Conservation (phyloP, 164 flowering plant genomes). For the Magnolia kwangsiensis region DNA sequence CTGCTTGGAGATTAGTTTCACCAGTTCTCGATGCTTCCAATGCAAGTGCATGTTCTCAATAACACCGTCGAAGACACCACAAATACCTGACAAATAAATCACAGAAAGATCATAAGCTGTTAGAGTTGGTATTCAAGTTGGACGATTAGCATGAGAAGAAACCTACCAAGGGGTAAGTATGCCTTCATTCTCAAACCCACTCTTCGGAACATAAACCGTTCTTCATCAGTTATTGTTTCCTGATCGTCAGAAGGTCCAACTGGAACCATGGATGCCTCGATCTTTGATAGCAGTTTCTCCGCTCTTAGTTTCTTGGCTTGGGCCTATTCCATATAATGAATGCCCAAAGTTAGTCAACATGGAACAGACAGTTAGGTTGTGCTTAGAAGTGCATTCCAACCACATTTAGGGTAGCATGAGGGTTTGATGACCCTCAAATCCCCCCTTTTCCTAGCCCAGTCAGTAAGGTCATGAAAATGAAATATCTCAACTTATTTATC, state of each 20-base stretch:
- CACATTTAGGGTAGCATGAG: not conserved
- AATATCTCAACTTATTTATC: not conserved
- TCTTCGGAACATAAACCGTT: slow-evolving; percentile 80
- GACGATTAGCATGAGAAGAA: not conserved
- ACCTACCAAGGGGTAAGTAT: slow-evolving; percentile 86
- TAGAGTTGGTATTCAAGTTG: not conserved
- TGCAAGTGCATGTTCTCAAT: slow-evolving; percentile 98
- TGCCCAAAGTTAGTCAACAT: slow-evolving; percentile 4
- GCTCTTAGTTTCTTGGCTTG: slow-evolving; percentile 83
- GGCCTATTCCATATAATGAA: slow-evolving; percentile 49
- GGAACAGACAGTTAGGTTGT: not conserved
- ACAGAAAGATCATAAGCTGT: not conserved
- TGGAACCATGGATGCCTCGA: slow-evolving; percentile 85
- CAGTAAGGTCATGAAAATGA: not conserved
- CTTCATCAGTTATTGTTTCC: slow-evolving; percentile 94
- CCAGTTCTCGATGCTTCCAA: slow-evolving; percentile 98
- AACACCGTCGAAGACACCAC: slow-evolving; percentile 99
- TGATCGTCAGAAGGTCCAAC: slow-evolving; percentile 80
- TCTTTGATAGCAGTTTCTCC: slow-evolving; percentile 65
- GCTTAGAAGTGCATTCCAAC: not conserved
- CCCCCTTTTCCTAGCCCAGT: not conserved
- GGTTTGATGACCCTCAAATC: not conserved
- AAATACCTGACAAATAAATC: slow-evolving; percentile 54
- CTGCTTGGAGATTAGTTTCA: slow-evolving; percentile 86
- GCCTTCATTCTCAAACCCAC: slow-evolving; percentile 94